Conservation (phyloP, 73 alveolate genomes). For the Effrenium voratum region DNA sequence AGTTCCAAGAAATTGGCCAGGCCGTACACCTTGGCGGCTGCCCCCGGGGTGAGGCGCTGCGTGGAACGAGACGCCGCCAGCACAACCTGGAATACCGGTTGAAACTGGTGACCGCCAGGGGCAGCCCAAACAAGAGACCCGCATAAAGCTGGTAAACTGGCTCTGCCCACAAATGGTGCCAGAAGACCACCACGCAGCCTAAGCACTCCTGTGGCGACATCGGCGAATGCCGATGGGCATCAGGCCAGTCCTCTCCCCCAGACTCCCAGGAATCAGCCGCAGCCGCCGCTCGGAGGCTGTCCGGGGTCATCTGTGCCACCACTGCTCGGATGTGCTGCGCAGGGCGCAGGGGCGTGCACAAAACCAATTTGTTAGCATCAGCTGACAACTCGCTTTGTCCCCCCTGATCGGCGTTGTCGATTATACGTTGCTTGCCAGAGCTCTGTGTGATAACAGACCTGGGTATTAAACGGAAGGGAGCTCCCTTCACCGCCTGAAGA, state of each 20-base stretch:
- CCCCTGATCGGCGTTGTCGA: conserved; percentile 15
- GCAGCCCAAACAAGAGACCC: too few species aligned
- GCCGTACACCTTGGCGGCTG: too few species aligned
- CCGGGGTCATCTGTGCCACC: neutral
- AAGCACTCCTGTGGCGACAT: neutral
- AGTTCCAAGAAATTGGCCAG: too few species aligned
- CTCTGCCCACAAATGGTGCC: neutral
- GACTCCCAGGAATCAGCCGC: neutral
- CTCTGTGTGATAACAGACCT: neutral
- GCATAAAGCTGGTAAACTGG: conserved; percentile 7
- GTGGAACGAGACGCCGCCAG: too few species aligned
- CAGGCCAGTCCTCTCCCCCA: neutral
- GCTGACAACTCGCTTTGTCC: conserved; percentile 7
- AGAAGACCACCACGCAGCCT: conserved; percentile 11
- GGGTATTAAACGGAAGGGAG: neutral
- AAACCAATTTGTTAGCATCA: neutral
- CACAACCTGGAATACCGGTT: too few species aligned
- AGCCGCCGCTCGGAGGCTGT: neutral
- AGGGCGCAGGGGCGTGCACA: neutral
- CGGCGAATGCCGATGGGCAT: neutral
- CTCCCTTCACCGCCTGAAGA: neutral
- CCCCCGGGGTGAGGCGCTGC: too few species aligned
- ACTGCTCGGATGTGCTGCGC: neutral
- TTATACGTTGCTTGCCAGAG: conserved; percentile 18
- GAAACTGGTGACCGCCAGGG: too few species aligned